Conservation (phyloP, 768 basidiomycete genomes). For the Lenzites betulinus region DNA sequence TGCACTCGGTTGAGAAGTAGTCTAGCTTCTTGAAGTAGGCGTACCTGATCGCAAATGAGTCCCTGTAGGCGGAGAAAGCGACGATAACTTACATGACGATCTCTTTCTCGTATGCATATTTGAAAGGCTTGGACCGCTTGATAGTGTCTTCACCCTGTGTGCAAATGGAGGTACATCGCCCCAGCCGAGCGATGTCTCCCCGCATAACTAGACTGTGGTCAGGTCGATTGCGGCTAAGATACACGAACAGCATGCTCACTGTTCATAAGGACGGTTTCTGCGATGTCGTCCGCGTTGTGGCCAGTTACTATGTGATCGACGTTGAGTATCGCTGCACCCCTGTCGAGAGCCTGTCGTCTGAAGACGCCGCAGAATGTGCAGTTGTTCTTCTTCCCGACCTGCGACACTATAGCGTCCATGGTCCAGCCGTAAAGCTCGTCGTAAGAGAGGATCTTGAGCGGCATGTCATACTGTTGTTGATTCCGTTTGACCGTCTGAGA, state of each 20-base stretch:
- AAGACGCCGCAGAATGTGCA: conserved; percentile 99
- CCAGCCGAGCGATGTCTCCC: conserved; percentile 93
- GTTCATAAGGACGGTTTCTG: conserved; percentile 99
- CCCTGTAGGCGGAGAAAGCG: background rate
- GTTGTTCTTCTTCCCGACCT: conserved; percentile 96
- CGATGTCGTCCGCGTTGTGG: conserved; percentile 99
- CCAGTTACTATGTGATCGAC: conserved; percentile 99
- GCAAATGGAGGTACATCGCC: conserved; percentile 91
- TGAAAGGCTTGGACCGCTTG: conserved; percentile 98
- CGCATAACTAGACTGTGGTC: conserved; percentile 74
- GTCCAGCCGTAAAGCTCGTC: conserved; percentile 99
- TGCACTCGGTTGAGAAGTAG: conserved; percentile 99
- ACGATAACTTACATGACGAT: conserved; percentile 85
- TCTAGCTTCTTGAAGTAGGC: conserved; percentile 99
- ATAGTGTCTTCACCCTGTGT: conserved; percentile 97
- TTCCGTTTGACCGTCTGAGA: conserved; percentile 94
- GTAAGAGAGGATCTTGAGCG: conserved; percentile 94
- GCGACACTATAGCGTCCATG: conserved; percentile 95
- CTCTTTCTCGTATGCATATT: conserved; percentile 99
- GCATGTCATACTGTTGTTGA: conserved; percentile 92
- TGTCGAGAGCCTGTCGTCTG: conserved; percentile 91
- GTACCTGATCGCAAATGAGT: conserved; percentile 58
- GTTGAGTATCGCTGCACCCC: conserved; percentile 83
- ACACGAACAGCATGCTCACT: conserved; percentile 52
- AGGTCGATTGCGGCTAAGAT: conserved; percentile 1